phyloP scores from a whole-genome alignment of 352 stramenopile genomes.

The Phytopythium mirpurense region DNA sequence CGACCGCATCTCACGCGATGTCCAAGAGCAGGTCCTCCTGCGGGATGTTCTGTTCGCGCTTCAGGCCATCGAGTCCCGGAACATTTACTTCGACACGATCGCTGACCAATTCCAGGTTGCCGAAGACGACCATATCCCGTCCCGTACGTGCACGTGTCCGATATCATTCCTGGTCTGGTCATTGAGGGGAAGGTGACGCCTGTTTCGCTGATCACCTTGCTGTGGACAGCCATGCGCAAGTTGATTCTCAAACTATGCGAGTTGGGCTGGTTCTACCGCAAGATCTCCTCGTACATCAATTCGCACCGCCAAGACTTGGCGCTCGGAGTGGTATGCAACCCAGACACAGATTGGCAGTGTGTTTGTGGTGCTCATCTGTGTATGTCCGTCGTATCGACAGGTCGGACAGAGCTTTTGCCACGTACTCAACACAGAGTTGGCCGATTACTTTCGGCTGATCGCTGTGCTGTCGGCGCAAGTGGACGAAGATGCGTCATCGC shows the following conservation, averaged over 20 bases:
- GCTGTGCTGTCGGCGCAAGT: constrained; percentile 90
- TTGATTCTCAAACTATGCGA: constrained; percentile 82
- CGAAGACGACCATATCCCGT: constrained; percentile 62
- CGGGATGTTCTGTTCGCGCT: constrained; percentile 90
- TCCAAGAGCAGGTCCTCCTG: constrained; percentile 86
- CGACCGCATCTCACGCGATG: constrained; percentile 17
- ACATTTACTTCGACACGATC: constrained; percentile 79
- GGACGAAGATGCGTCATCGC: constrained; percentile 69
- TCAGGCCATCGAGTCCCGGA: constrained; percentile 91
- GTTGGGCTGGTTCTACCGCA: constrained; percentile 88
- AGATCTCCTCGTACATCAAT: constrained; percentile 77
- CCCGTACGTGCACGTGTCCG: constrained; percentile 47
- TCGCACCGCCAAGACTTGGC: constrained; percentile 67
- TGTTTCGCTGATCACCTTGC: constrained; percentile 1
- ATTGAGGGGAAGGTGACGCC: too few species aligned
- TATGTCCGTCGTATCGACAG: constrained; percentile 19
- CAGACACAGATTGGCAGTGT: too few species aligned
- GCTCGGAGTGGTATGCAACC: constrained; percentile 60
- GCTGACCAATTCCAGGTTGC: constrained; percentile 81
- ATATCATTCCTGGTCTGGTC: too few species aligned
- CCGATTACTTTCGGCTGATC: constrained; percentile 91
- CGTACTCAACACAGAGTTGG: constrained; percentile 88
- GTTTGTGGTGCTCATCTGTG: background rate
- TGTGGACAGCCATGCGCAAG: constrained; percentile 63
- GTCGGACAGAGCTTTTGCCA: constrained; percentile 89